phyloP scores from a whole-genome alignment of 495 filamentous ascomycete species.

The Hypoxylon crocopeplum region DNA sequence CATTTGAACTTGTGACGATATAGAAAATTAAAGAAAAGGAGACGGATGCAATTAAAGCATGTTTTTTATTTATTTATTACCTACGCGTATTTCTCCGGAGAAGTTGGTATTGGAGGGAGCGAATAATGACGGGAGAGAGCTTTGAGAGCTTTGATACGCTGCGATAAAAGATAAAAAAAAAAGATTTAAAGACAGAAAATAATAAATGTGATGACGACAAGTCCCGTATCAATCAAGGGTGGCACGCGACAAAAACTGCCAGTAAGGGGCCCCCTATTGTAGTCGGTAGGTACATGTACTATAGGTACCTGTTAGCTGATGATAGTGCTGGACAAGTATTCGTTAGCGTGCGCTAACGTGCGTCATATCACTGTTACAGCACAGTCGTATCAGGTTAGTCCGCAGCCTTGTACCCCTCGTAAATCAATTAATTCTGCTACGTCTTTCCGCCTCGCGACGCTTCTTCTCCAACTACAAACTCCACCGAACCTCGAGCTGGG shows the following conservation, averaged over 20 bases:
- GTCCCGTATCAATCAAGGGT: too few species aligned
- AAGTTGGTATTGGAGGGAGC: conserved; percentile 15
- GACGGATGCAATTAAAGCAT: conserved; percentile 12
- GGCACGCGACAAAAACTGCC: neutral
- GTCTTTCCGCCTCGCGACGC: conserved; percentile 19
- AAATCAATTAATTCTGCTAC: conserved; percentile 6
- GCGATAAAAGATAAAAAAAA: conserved; percentile 12
- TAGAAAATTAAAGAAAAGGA: neutral
- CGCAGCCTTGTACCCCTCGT: conserved; percentile 12
- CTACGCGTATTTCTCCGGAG: conserved; percentile 25
- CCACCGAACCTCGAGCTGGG: neutral
- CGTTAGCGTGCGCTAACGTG: conserved; percentile 1
- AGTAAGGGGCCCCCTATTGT: too few species aligned
- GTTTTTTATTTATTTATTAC: conserved; percentile 21
- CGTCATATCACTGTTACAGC: neutral
- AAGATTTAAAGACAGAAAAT: neutral
- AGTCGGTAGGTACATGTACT: too few species aligned
- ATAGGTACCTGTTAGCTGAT: too few species aligned
- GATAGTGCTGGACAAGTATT: neutral
- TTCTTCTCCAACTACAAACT: conserved; percentile 15
- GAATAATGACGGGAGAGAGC: conserved; percentile 21
- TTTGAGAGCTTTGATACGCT: conserved; percentile 23
- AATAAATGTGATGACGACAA: conserved; percentile 22
- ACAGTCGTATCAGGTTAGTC: neutral
- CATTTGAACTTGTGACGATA: too few species aligned